phyloP scores from a whole-genome alignment of 2,329 filamentous ascomycete species.

The Bipolaris cookei region DNA sequence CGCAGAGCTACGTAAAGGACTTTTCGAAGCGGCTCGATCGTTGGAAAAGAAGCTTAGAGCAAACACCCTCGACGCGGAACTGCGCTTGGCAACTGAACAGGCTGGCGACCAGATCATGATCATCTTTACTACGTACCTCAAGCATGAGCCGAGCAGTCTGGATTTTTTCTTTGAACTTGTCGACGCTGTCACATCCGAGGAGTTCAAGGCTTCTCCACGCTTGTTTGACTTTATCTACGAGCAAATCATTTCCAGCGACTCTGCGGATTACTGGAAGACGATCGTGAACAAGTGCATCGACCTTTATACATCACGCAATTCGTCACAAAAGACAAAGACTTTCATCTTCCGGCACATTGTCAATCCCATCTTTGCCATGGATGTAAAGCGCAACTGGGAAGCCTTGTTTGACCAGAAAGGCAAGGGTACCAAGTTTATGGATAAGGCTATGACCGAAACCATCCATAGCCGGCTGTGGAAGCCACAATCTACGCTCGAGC shows the following conservation, averaged over 20 bases:
- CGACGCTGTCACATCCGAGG: constrained; percentile 80
- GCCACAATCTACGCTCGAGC: constrained; percentile 76
- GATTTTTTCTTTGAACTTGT: constrained; percentile 86
- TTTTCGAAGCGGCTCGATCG: constrained; percentile 73
- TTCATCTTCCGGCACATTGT: constrained; percentile 91
- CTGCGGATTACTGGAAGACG: constrained; percentile 83
- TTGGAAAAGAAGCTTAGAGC: constrained; percentile 75
- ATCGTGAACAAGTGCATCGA: constrained; percentile 87
- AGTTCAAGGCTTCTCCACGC: constrained; percentile 77
- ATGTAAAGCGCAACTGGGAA: constrained; percentile 84
- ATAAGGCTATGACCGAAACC: constrained; percentile 84
- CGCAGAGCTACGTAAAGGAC: constrained; percentile 62
- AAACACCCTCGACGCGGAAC: constrained; percentile 70
- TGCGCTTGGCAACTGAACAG: constrained; percentile 87
- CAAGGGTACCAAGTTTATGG: constrained; percentile 75
- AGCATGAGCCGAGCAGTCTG: constrained; percentile 74
- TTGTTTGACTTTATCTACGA: constrained; percentile 85
- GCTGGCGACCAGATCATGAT: constrained; percentile 85
- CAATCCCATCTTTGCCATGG: constrained; percentile 96
- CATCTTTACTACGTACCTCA: constrained; percentile 81
- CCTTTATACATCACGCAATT: constrained; percentile 77
- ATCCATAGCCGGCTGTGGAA: constrained; percentile 95
- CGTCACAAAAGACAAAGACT: constrained; percentile 87
- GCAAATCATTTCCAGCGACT: constrained; percentile 81
- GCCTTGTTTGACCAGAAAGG: constrained; percentile 56